Percentiles rank a stretch among this genome's conserved stretches.
Conservation (phyloP, 768 basidiomycete species). For the Boletus sp. region DNA sequence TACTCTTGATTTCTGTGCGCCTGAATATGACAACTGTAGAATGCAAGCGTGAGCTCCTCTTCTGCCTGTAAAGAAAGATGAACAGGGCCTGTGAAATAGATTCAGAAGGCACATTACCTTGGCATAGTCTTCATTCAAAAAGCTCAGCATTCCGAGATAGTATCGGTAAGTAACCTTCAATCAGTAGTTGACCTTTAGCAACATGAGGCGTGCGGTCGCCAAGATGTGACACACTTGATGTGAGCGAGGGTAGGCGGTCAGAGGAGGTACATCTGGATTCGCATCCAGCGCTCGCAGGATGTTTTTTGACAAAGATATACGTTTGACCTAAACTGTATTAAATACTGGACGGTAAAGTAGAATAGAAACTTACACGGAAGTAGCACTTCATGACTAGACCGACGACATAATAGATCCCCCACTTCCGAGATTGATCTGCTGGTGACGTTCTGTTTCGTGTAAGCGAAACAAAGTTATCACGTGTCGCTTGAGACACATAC, state of each 20-base stretch:
- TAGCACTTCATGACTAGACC: conserved; percentile 91
- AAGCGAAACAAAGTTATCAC: not conserved
- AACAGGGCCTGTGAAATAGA: not conserved
- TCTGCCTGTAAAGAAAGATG: conserved; percentile 57
- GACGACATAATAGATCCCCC: conserved; percentile 93
- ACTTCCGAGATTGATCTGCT: conserved; percentile 72
- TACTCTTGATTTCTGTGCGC: conserved; percentile 83
- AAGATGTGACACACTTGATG: conserved; percentile 63
- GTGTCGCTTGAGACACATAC: conserved; percentile 32
- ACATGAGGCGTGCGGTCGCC: conserved; percentile 2
- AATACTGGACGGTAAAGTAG: not conserved
- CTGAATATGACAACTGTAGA: conserved; percentile 73
- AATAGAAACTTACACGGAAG: conserved; percentile 66
- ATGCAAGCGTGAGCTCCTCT: conserved; percentile 82
- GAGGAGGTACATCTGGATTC: conserved; percentile 79
- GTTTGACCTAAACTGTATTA: conserved; percentile 61
- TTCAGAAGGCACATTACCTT: conserved; percentile 49
- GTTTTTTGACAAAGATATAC: conserved; percentile 89
- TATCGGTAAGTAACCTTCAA: conserved; percentile 88
- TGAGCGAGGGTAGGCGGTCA: conserved; percentile 73
- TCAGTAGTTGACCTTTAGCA: conserved; percentile 17
- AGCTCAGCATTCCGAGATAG: conserved; percentile 92
- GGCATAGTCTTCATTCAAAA: conserved; percentile 87
- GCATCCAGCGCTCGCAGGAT: conserved; percentile 87
- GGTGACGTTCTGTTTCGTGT: conserved; percentile 50